A percentile compares a stretch with the other conserved stretches of the same genome.
Evolutionary conservation across 1,139 yeast genomes (phyloP).

Genomic region (Ogataea hybrid): DNA sequence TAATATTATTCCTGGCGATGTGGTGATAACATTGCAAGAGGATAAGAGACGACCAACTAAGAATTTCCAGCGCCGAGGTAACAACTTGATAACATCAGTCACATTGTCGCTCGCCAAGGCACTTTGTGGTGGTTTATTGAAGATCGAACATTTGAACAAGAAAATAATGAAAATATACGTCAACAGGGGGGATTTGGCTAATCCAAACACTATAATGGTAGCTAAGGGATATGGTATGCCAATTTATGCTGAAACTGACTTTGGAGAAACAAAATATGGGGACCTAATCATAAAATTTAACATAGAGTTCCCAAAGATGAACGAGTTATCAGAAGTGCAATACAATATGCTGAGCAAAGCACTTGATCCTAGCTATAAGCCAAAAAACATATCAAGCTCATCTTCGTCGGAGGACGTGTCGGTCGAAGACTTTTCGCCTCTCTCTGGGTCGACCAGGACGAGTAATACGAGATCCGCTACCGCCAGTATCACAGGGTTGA

Average conservation of each 20-base stretch:
- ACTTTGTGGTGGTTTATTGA: conserved; percentile 51
- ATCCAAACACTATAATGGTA: conserved; percentile 44
- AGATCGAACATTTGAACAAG: conserved; percentile 46
- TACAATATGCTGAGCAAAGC: conserved; percentile 38
- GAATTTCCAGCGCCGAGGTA: conserved; percentile 45
- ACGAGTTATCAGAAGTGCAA: conserved; percentile 38
- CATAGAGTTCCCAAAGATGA: conserved; percentile 47
- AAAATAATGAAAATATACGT: conserved; percentile 40
- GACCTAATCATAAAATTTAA: conserved; percentile 50
- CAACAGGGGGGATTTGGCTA: conserved; percentile 46
- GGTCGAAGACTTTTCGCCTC: conserved; percentile 13
- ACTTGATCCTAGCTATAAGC: conserved; percentile 23
- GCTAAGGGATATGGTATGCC: conserved; percentile 64
- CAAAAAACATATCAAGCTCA: conserved; percentile 11
- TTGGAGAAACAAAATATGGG: conserved; percentile 34
- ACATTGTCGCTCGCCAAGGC: conserved; percentile 52
- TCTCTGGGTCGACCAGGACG: conserved; percentile 1
- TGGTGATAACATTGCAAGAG: conserved; percentile 44
- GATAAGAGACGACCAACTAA: conserved; percentile 28
- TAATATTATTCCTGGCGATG: conserved; percentile 63
- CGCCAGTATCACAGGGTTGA: conserved; percentile 5
- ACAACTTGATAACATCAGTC: conserved; percentile 45
- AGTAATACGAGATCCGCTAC: conserved; percentile 6
- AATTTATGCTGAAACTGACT: conserved; percentile 38
- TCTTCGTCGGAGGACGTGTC: conserved; percentile 13